These are phyloP conservation scores for Deuterostichococcus epilithicus DNA, from an alignment of 139 green algal genomes.

Conservation along the genomic window DNA sequence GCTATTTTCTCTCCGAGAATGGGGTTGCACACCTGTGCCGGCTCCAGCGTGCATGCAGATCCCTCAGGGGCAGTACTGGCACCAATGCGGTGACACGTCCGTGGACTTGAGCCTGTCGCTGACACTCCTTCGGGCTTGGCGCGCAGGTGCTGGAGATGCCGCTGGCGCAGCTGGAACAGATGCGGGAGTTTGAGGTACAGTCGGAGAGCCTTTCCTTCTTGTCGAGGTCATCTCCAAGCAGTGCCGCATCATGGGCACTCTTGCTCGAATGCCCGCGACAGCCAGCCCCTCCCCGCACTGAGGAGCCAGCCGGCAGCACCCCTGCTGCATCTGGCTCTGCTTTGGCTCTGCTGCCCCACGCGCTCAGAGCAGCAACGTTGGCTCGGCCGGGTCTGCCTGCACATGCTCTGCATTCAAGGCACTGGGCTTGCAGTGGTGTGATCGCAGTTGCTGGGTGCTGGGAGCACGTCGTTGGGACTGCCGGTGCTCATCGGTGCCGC, in stretches of 20 bases:
- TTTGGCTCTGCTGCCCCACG: background rate
- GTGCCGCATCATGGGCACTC: background rate
- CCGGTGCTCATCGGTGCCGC: no score
- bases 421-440: background rate
- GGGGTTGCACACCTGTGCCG: background rate
- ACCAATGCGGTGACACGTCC: background rate
- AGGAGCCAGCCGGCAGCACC: background rate
- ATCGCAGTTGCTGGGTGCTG: background rate
- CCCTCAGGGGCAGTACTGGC: background rate
- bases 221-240: no score
- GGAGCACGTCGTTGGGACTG: background rate
- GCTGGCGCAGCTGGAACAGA: conserved; percentile 74
- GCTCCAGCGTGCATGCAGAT: background rate
- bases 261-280: background rate
- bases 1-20: no score
- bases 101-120: background rate
- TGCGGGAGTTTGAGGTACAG: conserved; percentile 61
- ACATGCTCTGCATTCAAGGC: background rate
- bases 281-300: background rate
- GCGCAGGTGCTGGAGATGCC: conserved; percentile 96
- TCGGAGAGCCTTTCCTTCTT: no score
- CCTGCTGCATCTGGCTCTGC: background rate
- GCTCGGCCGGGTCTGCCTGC: background rate
- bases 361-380: no score
- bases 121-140: conserved; percentile 54